Base-by-base conservation (phyloP, 352 stramenopile genomes). In the Pythium plurisporium region DNA sequence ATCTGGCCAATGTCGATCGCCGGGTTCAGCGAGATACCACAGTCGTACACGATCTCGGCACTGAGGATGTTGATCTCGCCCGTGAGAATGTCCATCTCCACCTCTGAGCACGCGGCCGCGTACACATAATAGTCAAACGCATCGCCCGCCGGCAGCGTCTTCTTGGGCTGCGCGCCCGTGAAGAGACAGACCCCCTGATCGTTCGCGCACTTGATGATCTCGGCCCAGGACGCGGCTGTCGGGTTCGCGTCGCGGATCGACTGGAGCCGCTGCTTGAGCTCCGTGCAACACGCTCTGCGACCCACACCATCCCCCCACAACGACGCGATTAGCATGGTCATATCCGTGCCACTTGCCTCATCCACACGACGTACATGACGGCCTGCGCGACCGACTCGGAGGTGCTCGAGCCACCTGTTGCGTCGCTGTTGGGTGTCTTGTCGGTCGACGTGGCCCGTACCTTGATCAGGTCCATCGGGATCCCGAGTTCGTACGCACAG, bases 1-100 rank as follows among this genome's bases (percentile, higher is more conserved):
- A 87, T 84, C 48, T 87, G 77, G 11, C 77, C 77, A 56, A 87
- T 75, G 45, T 87, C 77, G 27, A 80, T 67, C 10, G 55, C 55
- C 8, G 77, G 65, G 42, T 87, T 87, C 17, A 85, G 55, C 30
- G 52, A 74, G 42, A 66, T 65, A n/a, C 60, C 80, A 44, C 71
- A 80, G 59, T 87, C 77, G 62, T 86, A 82, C 34, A 79, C 57
- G 30, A 87, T 51, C 51, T 81, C 66, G 10, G 61, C 60, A 22
- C 58, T 57, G 12, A 67, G 25, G 8, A 86, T 56, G 42, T 74
- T 67, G 43, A 82, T 62, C 47, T 83, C 70, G n/a, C 77, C 77
- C 22, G 72, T 80, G 11, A 87, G 37, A 17, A 83, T 60, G 55
- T 87, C 73, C n/a, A 87, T 37, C 45, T 87, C 77, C 4, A 87